Evolutionary conservation across 192 early-diverging fungal species (phyloP).

Genomic region (Linnemannia schmuckeri): DNA sequence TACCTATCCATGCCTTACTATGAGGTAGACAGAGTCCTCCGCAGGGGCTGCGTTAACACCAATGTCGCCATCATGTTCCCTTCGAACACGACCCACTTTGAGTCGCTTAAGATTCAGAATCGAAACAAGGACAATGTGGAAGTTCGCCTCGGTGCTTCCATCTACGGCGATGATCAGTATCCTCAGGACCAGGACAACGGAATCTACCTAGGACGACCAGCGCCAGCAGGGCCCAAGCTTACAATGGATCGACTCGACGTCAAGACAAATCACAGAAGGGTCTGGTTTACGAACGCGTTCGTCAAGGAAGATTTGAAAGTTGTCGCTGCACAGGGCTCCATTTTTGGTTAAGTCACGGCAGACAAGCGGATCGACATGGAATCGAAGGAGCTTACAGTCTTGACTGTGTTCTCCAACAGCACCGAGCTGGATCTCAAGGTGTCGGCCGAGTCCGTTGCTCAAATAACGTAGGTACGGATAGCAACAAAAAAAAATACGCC

Average conservation of each 20-base stretch:
- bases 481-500: too few species aligned
- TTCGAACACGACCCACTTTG: neutral
- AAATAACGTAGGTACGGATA: neutral
- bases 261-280: neutral
- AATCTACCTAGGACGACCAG: too few species aligned
- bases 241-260: neutral
- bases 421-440: neutral
- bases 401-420: neutral
- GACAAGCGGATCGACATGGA: neutral
- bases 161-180: neutral
- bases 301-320: neutral
- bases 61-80: neutral
- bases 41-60: neutral
- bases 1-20: neutral
- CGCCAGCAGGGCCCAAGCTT: neutral
- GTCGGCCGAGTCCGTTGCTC: neutral
- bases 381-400: neutral
- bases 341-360: neutral
- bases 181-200: neutral
- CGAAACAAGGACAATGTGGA: neutral
- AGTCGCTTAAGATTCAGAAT: neutral
- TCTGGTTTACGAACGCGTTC: neutral
- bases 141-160: neutral
- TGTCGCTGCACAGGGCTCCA: neutral
- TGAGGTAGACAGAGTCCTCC: neutral